These are phyloP conservation scores for Silene noctiflora DNA, from an alignment of 179 eudicot genomes.

Conservation along the genomic window DNA sequence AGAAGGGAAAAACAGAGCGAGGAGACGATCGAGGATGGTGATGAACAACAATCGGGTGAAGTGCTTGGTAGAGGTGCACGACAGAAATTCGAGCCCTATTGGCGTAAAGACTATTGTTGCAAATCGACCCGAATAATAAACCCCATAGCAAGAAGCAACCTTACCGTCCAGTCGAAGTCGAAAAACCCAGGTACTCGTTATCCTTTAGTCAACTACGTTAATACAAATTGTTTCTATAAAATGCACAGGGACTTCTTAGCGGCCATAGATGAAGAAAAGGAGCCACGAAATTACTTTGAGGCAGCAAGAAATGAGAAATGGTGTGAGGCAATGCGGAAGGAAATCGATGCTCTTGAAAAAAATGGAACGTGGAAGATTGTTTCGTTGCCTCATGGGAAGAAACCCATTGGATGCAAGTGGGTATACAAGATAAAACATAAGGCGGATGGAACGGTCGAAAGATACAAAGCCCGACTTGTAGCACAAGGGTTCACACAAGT, in stretches of 20 bases:
- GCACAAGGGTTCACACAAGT: too few species aligned
- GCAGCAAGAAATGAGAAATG: constrained; percentile 3
- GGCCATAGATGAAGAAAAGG: too few species aligned
- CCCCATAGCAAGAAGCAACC: too few species aligned
- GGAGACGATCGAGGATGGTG: neutral
- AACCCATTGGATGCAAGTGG: neutral
- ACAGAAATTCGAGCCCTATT: neutral
- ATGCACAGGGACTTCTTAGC: too few species aligned
- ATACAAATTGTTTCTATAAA: too few species aligned
- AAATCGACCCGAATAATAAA: too few species aligned
- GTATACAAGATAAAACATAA: neutral
- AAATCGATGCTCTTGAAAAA: constrained; percentile 6
- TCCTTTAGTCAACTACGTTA: too few species aligned
- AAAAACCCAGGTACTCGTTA: too few species aligned
- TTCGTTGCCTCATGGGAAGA: neutral
- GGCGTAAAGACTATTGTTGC: too few species aligned
- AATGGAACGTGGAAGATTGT: constrained; percentile 10
- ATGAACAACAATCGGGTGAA: neutral
- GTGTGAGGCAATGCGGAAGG: neutral
- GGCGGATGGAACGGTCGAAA: neutral
- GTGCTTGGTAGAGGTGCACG: neutral
- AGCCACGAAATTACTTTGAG: neutral
- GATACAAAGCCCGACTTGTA: neutral
- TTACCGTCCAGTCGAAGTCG: too few species aligned
- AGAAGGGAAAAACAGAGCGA: neutral